phyloP scores from a whole-genome alignment of 2,329 filamentous ascomycete genomes.

The Fusarium clavum region DNA sequence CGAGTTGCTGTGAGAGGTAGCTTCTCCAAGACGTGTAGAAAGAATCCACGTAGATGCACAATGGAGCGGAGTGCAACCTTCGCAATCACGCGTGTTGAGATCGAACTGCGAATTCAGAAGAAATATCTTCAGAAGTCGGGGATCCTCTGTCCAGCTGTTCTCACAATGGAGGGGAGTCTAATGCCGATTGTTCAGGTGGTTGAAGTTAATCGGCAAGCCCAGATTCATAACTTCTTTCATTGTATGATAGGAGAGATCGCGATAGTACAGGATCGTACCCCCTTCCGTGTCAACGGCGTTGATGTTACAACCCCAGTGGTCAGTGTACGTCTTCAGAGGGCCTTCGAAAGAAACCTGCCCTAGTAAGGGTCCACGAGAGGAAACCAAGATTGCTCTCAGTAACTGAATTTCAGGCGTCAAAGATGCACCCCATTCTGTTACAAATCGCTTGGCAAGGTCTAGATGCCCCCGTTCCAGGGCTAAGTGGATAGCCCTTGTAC shows the following conservation, averaged over 20 bases:
- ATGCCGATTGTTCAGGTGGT: not conserved
- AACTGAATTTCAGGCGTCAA: not conserved
- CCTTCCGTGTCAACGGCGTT: not conserved
- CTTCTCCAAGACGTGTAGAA: too few species aligned
- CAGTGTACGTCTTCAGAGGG: not conserved
- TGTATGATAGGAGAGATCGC: too few species aligned
- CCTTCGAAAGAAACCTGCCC: fast-evolving
- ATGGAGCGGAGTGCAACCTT: not conserved
- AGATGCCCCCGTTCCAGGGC: not conserved
- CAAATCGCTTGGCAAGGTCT: not conserved
- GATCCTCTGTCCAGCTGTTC: fast-evolving
- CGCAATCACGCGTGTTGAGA: not conserved
- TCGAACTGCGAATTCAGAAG: not conserved
- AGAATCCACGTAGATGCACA: too few species aligned
- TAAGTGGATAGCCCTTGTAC: fast-evolving
- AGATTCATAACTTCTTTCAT: fast-evolving
- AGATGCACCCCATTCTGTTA: not conserved
- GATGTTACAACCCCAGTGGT: not conserved
- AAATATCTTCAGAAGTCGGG: not conserved
- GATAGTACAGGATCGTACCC: fast-evolving
- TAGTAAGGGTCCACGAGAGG: too few species aligned
- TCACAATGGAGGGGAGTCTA: not conserved
- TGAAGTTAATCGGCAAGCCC: not conserved
- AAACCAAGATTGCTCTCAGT: not conserved
- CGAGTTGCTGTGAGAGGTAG: too few species aligned